These are phyloP conservation scores for Protea cynaroides DNA, from an alignment of 164 flowering plant species.

Conservation along the genomic window DNA sequence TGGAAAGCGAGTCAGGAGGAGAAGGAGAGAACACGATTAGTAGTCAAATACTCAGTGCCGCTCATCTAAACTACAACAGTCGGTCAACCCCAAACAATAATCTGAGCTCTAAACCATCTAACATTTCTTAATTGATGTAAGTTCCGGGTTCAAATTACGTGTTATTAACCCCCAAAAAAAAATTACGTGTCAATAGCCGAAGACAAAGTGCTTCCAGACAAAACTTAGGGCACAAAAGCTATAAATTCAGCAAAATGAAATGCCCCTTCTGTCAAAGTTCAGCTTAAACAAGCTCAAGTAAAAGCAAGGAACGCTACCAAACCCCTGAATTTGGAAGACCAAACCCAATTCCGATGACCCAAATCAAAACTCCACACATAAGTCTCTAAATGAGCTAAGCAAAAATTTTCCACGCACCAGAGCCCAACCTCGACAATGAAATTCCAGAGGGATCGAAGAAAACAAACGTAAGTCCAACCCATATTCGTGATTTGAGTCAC, in stretches of 20 bases:
- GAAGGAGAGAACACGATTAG: no score
- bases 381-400: conserved; percentile 7
- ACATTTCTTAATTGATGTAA: neutral
- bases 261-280: neutral
- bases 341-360: neutral
- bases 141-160: neutral
- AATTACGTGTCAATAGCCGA: neutral
- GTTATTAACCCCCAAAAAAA: neutral
- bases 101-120: neutral
- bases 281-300: neutral
- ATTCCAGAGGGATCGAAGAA: neutral
- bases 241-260: conserved; percentile 1
- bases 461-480: conserved; percentile 3
- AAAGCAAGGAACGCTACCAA: neutral
- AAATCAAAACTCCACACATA: conserved; percentile 1
- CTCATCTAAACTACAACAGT: no score
- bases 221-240: conserved; percentile 2
- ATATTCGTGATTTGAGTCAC: neutral
- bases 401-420: neutral
- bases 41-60: no score
- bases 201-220: neutral
- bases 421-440: neutral
- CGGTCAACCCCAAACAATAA: neutral
- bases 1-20: no score
- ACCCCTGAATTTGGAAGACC: neutral